A percentile compares a stretch with the other conserved stretches of the same genome.
These are phyloP conservation scores for Penicillium freii DNA, from an alignment of 2,329 filamentous ascomycete genomes.

Conservation along the genomic window DNA sequence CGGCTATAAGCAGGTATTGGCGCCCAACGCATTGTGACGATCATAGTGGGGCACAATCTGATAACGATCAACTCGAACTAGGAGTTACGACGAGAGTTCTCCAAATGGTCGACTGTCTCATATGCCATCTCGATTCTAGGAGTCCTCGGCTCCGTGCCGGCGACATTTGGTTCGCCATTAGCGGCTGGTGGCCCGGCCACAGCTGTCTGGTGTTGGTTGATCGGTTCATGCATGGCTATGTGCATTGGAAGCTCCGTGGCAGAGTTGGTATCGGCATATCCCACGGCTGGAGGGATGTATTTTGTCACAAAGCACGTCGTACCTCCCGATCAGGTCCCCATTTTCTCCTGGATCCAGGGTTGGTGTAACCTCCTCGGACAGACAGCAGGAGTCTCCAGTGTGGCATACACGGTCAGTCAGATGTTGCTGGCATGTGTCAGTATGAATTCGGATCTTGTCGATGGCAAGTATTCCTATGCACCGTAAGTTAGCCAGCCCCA, in stretches of 20 bases:
- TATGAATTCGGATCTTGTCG: constrained; percentile 58
- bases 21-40: constrained; percentile 2
- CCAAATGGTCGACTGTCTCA: constrained; percentile 64
- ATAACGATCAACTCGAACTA: constrained; percentile 28
- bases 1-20: constrained; percentile 61
- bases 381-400: constrained; percentile 61
- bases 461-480: constrained; percentile 53
- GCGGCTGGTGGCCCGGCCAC: constrained; percentile 61
- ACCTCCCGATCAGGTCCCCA: constrained; percentile 58
- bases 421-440: constrained; percentile 62
- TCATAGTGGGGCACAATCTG: constrained; percentile 10
- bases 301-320: constrained; percentile 67
- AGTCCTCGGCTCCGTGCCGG: constrained; percentile 64
- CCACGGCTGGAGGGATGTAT: constrained; percentile 67
- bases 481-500: constrained; percentile 48
- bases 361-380: constrained; percentile 67
- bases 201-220: constrained; percentile 65
- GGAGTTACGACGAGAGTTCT: constrained; percentile 63
- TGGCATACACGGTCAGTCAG: constrained; percentile 63
- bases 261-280: constrained; percentile 65
- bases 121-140: constrained; percentile 66
- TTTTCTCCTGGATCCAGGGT: constrained; percentile 66
- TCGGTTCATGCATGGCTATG: constrained; percentile 63
- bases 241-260: constrained; percentile 65
- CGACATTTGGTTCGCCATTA: constrained; percentile 60